Percentiles rank a stretch among this genome's conserved stretches.
Conservation (phyloP, 306 rosid species). For the Sindora glabra region DNA sequence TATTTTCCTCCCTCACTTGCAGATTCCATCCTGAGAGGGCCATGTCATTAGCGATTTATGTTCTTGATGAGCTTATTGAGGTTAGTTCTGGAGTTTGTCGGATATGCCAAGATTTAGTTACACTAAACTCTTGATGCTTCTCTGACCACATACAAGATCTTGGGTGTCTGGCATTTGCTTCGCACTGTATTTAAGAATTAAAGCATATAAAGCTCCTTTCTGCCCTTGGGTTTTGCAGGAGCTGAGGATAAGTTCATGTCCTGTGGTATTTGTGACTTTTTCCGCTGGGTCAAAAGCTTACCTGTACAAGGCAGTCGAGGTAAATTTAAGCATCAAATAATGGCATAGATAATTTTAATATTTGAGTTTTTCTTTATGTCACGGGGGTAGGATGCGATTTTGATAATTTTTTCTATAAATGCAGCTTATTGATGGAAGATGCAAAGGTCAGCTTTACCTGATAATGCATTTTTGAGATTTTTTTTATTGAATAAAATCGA, state of each 20-base stretch:
- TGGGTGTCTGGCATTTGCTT: not conserved
- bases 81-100: conserved; percentile 34
- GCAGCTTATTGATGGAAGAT: conserved; percentile 84
- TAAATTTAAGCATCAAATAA: conserved; percentile 14
- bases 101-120: conserved; percentile 7
- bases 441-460: conserved; percentile 53
- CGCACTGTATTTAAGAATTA: conserved; percentile 10
- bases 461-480: too few relatives aligned
- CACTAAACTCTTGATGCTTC: not conserved
- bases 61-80: conserved; percentile 84
- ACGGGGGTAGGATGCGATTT: conserved; percentile 11
- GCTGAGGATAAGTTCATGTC: conserved; percentile 57
- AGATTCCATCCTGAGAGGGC: conserved; percentile 77
- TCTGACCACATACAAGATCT: not conserved
- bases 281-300: conserved; percentile 92
- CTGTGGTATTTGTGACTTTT: conserved; percentile 72
- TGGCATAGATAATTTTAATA: not conserved
- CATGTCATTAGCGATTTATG: conserved; percentile 60
- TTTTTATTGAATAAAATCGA: too few relatives aligned
- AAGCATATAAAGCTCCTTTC: not conserved
- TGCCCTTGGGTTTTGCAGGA: conserved; percentile 53
- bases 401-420: conserved; percentile 15
- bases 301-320: conserved; percentile 81
- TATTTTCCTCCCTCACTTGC: conserved; percentile 21
- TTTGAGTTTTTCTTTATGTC: conserved; percentile 7